Conservation (phyloP, 2,329 filamentous ascomycete genomes). For the Hypoxylon sp. region DNA sequence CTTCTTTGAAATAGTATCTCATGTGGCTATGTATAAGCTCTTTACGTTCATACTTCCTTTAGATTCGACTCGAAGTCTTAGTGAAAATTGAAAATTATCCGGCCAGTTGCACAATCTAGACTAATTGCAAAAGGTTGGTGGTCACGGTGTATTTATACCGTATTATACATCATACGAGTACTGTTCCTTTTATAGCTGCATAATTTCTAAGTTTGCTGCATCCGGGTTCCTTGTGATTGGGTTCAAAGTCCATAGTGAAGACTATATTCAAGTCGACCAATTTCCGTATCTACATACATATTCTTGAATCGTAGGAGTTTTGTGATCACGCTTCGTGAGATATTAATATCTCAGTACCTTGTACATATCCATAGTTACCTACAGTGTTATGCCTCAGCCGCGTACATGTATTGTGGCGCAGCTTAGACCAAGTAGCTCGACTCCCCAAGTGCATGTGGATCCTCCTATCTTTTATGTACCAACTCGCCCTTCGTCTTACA, state of each 20-base stretch:
- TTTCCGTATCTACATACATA: neutral
- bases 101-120: constrained; percentile 30
- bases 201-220: neutral
- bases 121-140: neutral
- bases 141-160: constrained; percentile 4
- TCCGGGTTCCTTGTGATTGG: neutral
- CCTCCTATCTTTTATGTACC: constrained; percentile 30
- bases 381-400: constrained; percentile 23
- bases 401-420: constrained; percentile 45
- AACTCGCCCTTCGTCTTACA: constrained; percentile 38
- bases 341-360: neutral
- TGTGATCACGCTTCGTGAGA: neutral
- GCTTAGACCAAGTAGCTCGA: constrained; percentile 30
- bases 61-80: constrained; percentile 12
- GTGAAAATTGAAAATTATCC: constrained; percentile 33
- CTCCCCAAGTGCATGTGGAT: no score
- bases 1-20: neutral
- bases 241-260: neutral
- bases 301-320: neutral
- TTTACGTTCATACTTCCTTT: neutral
- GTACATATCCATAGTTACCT: neutral
- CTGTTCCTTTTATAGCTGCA: neutral
- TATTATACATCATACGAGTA: neutral
- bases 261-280: no score
- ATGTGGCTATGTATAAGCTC: neutral